Base-by-base conservation (phyloP, 139 green algal species). In the Chlorella sp. region DNA sequence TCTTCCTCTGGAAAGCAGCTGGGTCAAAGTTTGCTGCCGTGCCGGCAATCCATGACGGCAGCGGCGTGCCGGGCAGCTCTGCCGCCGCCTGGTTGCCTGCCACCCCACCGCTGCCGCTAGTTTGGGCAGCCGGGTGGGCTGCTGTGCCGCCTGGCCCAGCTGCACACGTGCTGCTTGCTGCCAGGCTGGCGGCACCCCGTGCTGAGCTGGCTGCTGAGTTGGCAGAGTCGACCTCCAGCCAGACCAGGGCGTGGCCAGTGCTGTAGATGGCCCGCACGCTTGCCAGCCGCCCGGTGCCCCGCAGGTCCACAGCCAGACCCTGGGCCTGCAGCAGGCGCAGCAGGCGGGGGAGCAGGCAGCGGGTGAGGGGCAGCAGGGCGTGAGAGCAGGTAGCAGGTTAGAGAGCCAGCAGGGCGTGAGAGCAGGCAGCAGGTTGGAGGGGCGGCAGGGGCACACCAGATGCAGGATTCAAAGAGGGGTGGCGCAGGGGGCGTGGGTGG, bases 181-280 rank as follows among this genome's bases (percentile, higher is more conserved):
- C 82, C 60, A 11, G 2, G 53, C 53, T 32, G 53, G 30, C 37
- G 81, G 48, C 9, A 22, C 36, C 19, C 21, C 15, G 30, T 24
- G 24, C 21, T 32, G 19, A 40, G 37, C 79, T 85, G 79, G 79
- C 30, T 40, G 79, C 39, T 57, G 77, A 22, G 77, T 88, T 76
- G 28, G 84, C 84, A 11, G 84, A 88, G 68, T 88, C 84, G 12
- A 88, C 84, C 16, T 88, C 84, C 68, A 88, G 84, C 84, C 84
- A 88, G 2, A 88, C 66, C 39, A 88, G 68, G 11, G 84, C 68
- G 24, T 88, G 84, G 39, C 84, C 40, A 3, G 73, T 66, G 84
- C 68, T 81, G 84, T 88, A 88, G 19, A 88, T 80, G 66, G 84
- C 84, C 2, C 84, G 84, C 40, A 88, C 84, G 4, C n/a, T 30